These are phyloP conservation scores for Neurospora tetrasperma DNA, from an alignment of 495 filamentous ascomycete species.

Conservation along the genomic window DNA sequence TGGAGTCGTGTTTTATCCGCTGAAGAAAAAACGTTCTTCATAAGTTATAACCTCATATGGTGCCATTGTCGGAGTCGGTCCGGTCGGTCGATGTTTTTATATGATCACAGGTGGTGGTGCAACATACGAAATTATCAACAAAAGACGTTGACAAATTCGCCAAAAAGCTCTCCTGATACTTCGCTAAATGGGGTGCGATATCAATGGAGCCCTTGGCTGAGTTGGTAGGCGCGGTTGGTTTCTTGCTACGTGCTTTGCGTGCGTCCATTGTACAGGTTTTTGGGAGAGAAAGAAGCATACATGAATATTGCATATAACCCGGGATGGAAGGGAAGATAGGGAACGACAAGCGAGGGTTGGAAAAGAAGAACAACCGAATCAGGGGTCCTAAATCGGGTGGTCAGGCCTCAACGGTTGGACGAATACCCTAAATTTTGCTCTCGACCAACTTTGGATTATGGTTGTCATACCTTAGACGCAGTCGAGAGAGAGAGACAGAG, in stretches of 20 bases:
- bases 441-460: background rate
- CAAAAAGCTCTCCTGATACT: background rate
- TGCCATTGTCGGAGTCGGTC: background rate
- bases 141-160: background rate
- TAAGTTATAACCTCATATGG: background rate
- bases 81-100: background rate
- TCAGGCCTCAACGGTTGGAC: background rate
- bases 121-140: background rate
- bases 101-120: background rate
- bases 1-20: background rate
- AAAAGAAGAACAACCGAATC: background rate
- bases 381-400: background rate
- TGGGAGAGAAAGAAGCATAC: constrained; percentile 1
- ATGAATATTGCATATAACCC: background rate
- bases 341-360: background rate
- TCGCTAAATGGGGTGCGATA: background rate
- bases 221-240: background rate
- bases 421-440: background rate
- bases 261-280: background rate
- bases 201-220: background rate
- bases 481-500: background rate
- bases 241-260: background rate
- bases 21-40: background rate
- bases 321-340: background rate
- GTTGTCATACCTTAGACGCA: background rate